These are phyloP conservation scores for Rehmannia glutinosa DNA, from an alignment of 257 asterid genomes.

Conservation along the genomic window DNA sequence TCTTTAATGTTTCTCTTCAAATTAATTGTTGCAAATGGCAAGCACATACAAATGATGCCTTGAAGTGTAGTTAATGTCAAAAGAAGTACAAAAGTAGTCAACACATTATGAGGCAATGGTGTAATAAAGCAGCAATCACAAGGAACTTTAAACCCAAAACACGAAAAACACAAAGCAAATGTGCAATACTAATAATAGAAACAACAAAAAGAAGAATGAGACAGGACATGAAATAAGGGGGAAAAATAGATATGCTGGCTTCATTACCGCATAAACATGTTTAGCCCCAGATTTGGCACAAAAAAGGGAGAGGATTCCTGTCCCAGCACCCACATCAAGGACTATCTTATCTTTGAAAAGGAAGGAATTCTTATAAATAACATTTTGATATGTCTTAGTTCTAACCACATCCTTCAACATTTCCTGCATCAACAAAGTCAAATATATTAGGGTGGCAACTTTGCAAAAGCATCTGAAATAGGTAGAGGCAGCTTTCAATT, in stretches of 20 bases:
- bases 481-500: background rate
- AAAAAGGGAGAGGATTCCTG: too few relatives aligned
- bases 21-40: too few relatives aligned
- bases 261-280: slow-evolving; percentile 6
- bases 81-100: too few relatives aligned
- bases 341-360: too few relatives aligned
- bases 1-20: too few relatives aligned
- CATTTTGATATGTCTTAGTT: too few relatives aligned
- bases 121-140: background rate
- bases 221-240: background rate
- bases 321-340: too few relatives aligned
- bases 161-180: too few relatives aligned
- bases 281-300: too few relatives aligned
- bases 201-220: background rate
- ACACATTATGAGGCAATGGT: background rate
- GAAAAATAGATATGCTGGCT: background rate
- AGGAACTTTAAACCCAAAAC: background rate
- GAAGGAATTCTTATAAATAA: too few relatives aligned
- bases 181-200: background rate
- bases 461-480: background rate
- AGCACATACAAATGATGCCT: too few relatives aligned
- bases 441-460: background rate
- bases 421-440: background rate
- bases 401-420: slow-evolving; percentile 10
- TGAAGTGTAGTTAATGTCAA: too few relatives aligned